phyloP scores from a whole-genome alignment of 768 basidiomycete species.

The Boletus tylopilopsis region DNA sequence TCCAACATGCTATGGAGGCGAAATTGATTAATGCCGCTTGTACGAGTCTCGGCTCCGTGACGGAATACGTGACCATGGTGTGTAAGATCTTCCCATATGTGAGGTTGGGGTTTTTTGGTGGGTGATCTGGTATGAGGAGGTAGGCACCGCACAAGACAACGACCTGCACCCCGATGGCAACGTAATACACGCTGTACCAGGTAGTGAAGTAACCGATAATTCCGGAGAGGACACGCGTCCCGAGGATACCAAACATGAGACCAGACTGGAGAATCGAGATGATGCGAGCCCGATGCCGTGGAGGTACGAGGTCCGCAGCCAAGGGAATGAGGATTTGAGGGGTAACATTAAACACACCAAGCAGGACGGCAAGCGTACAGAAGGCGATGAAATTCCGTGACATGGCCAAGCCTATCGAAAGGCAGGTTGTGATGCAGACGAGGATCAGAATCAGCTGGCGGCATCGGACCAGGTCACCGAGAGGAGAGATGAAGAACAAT shows the following conservation, averaged over 20 bases:
- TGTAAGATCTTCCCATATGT: conserved; percentile 34
- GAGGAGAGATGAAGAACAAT: conserved; percentile 41
- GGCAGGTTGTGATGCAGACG: conserved; percentile 28
- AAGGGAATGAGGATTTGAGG: conserved; percentile 40
- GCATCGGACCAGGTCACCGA: conserved; percentile 45
- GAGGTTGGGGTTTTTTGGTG: conserved; percentile 36
- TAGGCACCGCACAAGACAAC: conserved; percentile 30
- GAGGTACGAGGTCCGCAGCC: conserved; percentile 42
- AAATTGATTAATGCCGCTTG: conserved; percentile 30
- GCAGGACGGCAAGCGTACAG: conserved; percentile 33
- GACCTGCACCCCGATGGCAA: conserved; percentile 36
- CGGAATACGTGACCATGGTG: conserved; percentile 37
- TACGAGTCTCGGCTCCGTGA: conserved; percentile 41
- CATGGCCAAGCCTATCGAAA: conserved; percentile 41
- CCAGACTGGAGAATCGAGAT: conserved; percentile 34
- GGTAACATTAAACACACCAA: conserved; percentile 39
- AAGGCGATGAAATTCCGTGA: conserved; percentile 32
- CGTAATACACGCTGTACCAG: conserved; percentile 41
- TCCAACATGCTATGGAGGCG: conserved; percentile 29
- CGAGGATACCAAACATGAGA: conserved; percentile 27
- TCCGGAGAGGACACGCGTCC: conserved; percentile 34
- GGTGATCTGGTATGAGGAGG: conserved; percentile 38
- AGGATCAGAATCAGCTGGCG: conserved; percentile 39
- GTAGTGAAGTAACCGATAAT: conserved; percentile 39
- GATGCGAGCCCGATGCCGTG: conserved; percentile 17